These are phyloP conservation scores for Ustilago bromivora DNA, from an alignment of 1,284 basidiomycete genomes.

Conservation along the genomic window DNA sequence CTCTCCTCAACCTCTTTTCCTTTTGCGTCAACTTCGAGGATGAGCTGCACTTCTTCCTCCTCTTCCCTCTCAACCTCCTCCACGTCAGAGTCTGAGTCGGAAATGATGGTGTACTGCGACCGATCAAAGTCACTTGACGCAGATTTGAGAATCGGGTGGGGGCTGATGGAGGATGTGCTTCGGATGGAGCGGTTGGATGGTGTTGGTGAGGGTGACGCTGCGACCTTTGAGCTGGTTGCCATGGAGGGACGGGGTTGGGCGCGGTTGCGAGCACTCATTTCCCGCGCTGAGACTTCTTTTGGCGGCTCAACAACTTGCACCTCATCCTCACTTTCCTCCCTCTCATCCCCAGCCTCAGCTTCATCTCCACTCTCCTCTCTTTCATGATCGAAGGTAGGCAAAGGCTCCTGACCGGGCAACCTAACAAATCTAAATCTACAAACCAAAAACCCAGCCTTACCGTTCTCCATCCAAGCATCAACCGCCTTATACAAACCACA, in stretches of 20 bases:
- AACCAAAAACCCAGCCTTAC: constrained; percentile 39
- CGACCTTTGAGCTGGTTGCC: background rate
- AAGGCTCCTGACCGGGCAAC: constrained; percentile 22
- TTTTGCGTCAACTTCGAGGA: constrained; percentile 1
- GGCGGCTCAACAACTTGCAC: background rate
- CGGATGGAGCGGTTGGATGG: constrained; percentile 14
- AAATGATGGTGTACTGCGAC: constrained; percentile 27
- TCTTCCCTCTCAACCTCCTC: constrained; percentile 2
- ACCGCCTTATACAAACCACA: constrained; percentile 83
- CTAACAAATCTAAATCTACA: constrained; percentile 41
- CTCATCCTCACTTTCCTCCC: background rate
- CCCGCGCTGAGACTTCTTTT: background rate
- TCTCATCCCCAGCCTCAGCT: background rate
- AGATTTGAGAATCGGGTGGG: constrained; percentile 13
- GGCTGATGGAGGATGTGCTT: constrained; percentile 5
- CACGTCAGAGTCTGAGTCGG: constrained; percentile 12
- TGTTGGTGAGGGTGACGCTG: background rate
- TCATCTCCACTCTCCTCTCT: background rate
- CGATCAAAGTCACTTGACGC: constrained; percentile 9
- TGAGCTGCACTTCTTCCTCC: constrained; percentile 14
- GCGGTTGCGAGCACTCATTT: background rate
- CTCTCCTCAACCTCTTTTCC: constrained; percentile 1
- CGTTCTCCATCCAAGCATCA: constrained; percentile 50
- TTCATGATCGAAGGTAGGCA: constrained; percentile 40
- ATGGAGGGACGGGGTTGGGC: background rate